phyloP scores from a whole-genome alignment of 116 monocot species.

The Phalaenopsis hybrid region DNA sequence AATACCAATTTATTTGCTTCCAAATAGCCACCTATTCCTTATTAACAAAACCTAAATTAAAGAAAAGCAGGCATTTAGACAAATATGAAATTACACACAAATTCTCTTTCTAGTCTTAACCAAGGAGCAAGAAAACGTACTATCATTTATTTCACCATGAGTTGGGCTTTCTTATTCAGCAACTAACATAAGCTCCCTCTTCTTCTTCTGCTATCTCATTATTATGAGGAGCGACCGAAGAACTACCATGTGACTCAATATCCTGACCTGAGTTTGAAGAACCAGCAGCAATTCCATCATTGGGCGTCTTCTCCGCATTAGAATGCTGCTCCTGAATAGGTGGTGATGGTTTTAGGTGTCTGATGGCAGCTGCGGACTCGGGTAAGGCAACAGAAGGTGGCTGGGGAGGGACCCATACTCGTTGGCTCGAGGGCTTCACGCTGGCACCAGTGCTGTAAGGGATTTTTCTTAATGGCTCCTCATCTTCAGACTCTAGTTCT shows the following conservation, averaged over 20 bases:
- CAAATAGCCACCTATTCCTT: too few relatives aligned
- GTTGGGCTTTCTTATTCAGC: too few relatives aligned
- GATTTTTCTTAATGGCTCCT: too few relatives aligned
- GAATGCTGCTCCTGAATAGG: conserved; percentile 20
- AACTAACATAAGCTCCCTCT: neutral
- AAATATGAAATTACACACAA: too few relatives aligned
- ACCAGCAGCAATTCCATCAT: neutral
- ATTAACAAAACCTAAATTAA: too few relatives aligned
- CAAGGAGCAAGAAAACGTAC: too few relatives aligned
- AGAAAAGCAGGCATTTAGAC: too few relatives aligned
- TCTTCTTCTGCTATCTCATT: conserved; percentile 14
- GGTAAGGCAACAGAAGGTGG: conserved; percentile 73
- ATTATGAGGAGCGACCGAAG: neutral
- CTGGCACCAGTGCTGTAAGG: conserved; percentile 23
- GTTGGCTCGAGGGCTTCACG: conserved; percentile 22
- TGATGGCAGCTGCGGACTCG: conserved; percentile 69
- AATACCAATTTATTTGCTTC: too few relatives aligned
- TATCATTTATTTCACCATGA: too few relatives aligned
- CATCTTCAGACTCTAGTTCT: conserved; percentile 28
- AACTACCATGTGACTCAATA: too few relatives aligned
- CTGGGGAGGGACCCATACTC: conserved; percentile 85
- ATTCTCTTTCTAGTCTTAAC: too few relatives aligned
- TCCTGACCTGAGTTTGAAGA: too few relatives aligned
- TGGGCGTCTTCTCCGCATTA: conserved; percentile 3
- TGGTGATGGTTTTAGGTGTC: conserved; percentile 42